phyloP scores from a whole-genome alignment of 2,329 filamentous ascomycete genomes.

The Passalora sequoiae region DNA sequence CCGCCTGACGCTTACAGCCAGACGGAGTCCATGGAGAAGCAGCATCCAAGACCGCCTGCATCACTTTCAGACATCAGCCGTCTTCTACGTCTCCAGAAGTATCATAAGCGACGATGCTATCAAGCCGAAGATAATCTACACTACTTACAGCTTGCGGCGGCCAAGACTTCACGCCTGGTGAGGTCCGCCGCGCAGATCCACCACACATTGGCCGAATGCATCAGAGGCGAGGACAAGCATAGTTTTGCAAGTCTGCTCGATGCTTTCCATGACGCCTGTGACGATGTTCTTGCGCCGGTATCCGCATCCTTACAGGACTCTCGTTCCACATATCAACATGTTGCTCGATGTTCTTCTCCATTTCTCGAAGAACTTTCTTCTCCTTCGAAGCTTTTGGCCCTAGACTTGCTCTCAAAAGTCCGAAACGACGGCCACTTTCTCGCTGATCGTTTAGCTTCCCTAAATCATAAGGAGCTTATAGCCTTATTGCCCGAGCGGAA shows the following conservation, averaged over 20 bases:
- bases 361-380: constrained; percentile 65
- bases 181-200: constrained; percentile 70
- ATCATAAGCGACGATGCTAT: constrained; percentile 74
- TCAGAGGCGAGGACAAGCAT: constrained; percentile 73
- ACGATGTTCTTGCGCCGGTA: constrained; percentile 59
- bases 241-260: constrained; percentile 69
- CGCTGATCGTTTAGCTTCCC: constrained; percentile 70
- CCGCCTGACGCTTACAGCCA: too few species aligned
- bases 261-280: constrained; percentile 70
- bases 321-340: constrained; percentile 37
- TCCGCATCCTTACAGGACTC: constrained; percentile 63
- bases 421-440: constrained; percentile 84
- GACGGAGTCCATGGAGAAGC: too few species aligned
- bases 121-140: constrained; percentile 69
- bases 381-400: constrained; percentile 66
- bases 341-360: constrained; percentile 31
- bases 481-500: constrained; percentile 74
- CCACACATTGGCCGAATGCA: constrained; percentile 70
- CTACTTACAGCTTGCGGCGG: constrained; percentile 67
- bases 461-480: constrained; percentile 71
- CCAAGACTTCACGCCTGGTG: constrained; percentile 67
- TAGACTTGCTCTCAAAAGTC: constrained; percentile 75
- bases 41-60: constrained; percentile 9
- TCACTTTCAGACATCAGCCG: constrained; percentile 68
- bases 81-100: constrained; percentile 69